Evolutionary conservation across 768 basidiomycete species (phyloP).

Genomic region (Pleurotus tuber-regium): DNA sequence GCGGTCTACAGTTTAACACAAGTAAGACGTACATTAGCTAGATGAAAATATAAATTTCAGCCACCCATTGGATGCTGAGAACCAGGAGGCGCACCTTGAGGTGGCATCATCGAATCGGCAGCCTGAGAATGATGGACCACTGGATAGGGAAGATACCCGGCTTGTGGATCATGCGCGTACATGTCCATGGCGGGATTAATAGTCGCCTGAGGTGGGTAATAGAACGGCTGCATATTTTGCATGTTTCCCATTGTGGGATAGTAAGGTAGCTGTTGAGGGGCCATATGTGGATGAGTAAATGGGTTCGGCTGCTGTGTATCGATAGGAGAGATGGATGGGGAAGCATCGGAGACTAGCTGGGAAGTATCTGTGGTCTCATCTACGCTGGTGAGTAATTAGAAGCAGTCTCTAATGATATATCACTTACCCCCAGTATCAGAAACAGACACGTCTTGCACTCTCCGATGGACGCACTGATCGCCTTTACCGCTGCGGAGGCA

Average conservation of each 20-base stretch:
- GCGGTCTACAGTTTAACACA: not conserved
- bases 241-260: conserved; percentile 7
- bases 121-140: conserved; percentile 10
- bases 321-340: conserved; percentile 8
- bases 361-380: conserved; percentile 8
- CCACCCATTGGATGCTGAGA: conserved; percentile 10
- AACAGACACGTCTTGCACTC: conserved; percentile 18
- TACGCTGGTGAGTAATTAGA: not conserved
- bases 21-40: conserved; percentile 11
- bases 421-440: conserved; percentile 23
- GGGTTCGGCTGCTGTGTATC: conserved; percentile 7
- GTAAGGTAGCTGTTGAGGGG: conserved; percentile 1
- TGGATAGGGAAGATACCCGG: conserved; percentile 3
- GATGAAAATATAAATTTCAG: conserved; percentile 2
- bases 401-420: not conserved
- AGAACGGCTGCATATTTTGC: conserved; percentile 8
- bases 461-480: conserved; percentile 45
- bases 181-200: conserved; percentile 1
- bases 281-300: conserved; percentile 3
- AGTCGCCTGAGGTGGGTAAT: conserved; percentile 3
- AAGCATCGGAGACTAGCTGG: conserved; percentile 10
- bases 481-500: conserved; percentile 44
- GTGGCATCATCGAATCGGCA: conserved; percentile 10
- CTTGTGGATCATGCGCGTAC: conserved; percentile 2
- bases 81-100: conserved; percentile 9